These are phyloP conservation scores for Aspergillus felis DNA, from an alignment of 2,329 filamentous ascomycete genomes.

Conservation along the genomic window DNA sequence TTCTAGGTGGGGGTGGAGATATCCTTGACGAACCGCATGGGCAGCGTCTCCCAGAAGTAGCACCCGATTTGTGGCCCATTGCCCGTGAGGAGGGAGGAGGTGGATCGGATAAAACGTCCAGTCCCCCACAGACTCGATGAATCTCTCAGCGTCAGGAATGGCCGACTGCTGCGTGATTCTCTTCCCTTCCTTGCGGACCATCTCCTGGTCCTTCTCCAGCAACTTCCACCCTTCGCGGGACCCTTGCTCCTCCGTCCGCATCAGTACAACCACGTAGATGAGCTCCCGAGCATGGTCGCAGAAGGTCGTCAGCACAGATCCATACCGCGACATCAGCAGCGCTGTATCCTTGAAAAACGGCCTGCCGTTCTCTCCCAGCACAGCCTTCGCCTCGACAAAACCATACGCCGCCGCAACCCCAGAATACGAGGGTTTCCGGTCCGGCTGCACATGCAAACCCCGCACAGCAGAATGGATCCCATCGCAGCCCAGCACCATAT, in stretches of 20 bases:
- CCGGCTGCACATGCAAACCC: not conserved
- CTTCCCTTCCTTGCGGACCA: not conserved
- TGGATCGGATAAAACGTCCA: not conserved
- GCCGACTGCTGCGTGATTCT: not conserved
- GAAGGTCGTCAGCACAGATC: slow-evolving; percentile 2
- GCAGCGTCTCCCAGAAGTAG: not conserved
- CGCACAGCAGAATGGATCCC: slow-evolving; percentile 3
- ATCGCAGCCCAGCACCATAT: slow-evolving; percentile 1
- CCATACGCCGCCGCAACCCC: not conserved
- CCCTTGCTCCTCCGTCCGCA: slow-evolving; percentile 7
- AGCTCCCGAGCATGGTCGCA: slow-evolving; percentile 6
- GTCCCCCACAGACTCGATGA: not conserved
- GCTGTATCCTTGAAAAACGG: not conserved
- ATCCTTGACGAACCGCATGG: not conserved
- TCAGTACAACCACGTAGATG: slow-evolving; percentile 9
- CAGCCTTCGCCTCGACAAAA: not conserved
- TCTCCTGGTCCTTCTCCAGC: slow-evolving; percentile 7
- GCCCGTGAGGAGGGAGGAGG: not conserved
- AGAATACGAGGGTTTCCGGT: not conserved
- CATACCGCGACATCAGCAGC: not conserved
- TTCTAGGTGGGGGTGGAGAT: not conserved
- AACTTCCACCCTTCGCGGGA: slow-evolving; percentile 9
- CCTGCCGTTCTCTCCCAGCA: not conserved
- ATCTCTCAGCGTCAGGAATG: not conserved
- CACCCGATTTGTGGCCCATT: not conserved